Conservation (phyloP, 352 stramenopile genomes). For the Pythium insidiosum region DNA sequence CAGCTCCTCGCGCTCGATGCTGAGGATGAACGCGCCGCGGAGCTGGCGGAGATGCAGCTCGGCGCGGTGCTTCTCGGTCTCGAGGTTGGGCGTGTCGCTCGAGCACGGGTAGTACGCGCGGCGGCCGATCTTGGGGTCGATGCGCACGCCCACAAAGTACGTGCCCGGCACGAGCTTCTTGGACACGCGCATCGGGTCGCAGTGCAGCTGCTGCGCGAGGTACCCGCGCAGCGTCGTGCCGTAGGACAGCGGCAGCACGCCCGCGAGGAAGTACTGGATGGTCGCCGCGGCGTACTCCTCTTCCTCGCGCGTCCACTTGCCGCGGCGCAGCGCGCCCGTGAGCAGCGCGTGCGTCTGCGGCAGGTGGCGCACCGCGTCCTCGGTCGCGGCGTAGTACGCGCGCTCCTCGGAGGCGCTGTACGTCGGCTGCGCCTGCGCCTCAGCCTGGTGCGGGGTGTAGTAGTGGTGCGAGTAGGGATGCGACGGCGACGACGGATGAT, state of each 20-base stretch:
- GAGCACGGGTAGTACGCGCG: slow-evolving; percentile 59
- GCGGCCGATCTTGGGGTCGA: slow-evolving; percentile 66
- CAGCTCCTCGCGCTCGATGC: slow-evolving; percentile 47
- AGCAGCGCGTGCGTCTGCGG: slow-evolving; percentile 12
- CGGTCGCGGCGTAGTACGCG: too few species aligned
- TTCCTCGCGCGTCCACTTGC: slow-evolving; percentile 66
- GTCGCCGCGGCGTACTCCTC: slow-evolving; percentile 56
- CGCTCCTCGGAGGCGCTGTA: too few species aligned
- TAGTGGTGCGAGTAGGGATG: too few species aligned
- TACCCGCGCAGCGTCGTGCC: slow-evolving; percentile 67
- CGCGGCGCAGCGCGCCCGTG: slow-evolving; percentile 30
- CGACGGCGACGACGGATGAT: too few species aligned
- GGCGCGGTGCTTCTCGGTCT: slow-evolving; percentile 28
- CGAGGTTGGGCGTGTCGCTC: slow-evolving; percentile 31
- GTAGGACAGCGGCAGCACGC: slow-evolving; percentile 58
- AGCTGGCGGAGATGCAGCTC: slow-evolving; percentile 29
- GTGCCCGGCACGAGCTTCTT: slow-evolving; percentile 66
- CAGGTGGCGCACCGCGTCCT: too few species aligned
- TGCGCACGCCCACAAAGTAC: slow-evolving; percentile 55
- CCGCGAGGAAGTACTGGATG: slow-evolving; percentile 64
- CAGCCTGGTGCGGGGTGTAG: too few species aligned
- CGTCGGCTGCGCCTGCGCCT: too few species aligned
- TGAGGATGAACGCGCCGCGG: slow-evolving; percentile 41
- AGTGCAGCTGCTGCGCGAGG: slow-evolving; percentile 60
- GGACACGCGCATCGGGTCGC: slow-evolving; percentile 71